These are phyloP conservation scores for Eutrema japonicum DNA, from an alignment of 345 rosid species.

Conservation along the genomic window DNA sequence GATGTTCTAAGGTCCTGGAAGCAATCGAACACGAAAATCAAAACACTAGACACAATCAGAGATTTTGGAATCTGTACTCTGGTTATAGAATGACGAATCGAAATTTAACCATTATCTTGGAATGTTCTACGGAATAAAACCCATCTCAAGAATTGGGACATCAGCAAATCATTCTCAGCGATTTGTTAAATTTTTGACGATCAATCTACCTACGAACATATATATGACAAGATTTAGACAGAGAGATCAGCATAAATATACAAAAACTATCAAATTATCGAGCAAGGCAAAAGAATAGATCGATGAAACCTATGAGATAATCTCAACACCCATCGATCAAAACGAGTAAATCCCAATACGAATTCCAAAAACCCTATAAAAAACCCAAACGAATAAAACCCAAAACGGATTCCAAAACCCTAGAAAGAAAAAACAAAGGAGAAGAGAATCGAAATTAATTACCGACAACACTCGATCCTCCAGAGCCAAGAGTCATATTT, in stretches of 20 bases:
- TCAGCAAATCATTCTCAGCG: background rate
- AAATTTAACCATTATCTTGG: background rate
- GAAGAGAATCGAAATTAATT: constrained; percentile 13
- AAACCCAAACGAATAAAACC: constrained; percentile 26
- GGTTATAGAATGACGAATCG: background rate
- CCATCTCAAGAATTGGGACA: background rate
- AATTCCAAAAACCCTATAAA: constrained; percentile 17
- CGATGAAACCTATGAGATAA: constrained; percentile 11
- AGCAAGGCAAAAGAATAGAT: constrained; percentile 6
- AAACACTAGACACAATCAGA: background rate
- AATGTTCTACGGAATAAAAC: constrained; percentile 5
- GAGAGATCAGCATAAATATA: background rate
- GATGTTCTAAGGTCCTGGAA: constrained; percentile 8
- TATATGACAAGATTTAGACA: background rate
- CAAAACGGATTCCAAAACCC: constrained; percentile 32
- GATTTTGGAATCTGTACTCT: background rate
- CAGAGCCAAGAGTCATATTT: constrained; percentile 86
- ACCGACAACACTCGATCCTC: constrained; percentile 91
- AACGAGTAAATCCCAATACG: background rate
- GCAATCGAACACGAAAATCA: background rate
- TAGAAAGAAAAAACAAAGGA: constrained; percentile 7
- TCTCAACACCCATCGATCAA: background rate
- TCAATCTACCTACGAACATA: background rate
- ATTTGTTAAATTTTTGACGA: background rate
- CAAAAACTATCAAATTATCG: background rate